phyloP scores from a whole-genome alignment of 495 filamentous ascomycete species.

The Aspergillus steynii region DNA sequence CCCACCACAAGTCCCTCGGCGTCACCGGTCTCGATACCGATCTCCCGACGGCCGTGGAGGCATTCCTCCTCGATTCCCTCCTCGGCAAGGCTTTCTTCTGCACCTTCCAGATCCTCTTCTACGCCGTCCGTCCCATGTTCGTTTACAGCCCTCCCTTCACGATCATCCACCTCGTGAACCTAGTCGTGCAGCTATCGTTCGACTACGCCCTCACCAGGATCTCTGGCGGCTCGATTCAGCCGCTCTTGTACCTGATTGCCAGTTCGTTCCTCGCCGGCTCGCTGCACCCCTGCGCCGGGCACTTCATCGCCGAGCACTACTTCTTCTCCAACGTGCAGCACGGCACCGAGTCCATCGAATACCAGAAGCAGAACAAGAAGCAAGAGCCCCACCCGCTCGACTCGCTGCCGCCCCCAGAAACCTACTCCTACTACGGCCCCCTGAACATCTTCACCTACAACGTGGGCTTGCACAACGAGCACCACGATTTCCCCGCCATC shows the following conservation, averaged over 20 bases:
- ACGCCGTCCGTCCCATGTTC: constrained; percentile 96
- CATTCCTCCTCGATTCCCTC: constrained; percentile 91
- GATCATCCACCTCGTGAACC: constrained; percentile 78
- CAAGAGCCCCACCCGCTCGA: constrained; percentile 41
- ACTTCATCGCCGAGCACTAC: constrained; percentile 99
- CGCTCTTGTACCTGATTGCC: constrained; percentile 75
- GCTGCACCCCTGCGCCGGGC: constrained; percentile 91
- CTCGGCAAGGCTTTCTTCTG: constrained; percentile 98
- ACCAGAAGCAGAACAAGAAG: constrained; percentile 33
- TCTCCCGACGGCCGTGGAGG: constrained; percentile 89
- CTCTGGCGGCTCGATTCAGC: constrained; percentile 53
- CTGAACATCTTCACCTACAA: constrained; percentile 95
- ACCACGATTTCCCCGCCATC: constrained; percentile 97
- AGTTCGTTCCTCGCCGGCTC: constrained; percentile 92
- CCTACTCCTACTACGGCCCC: constrained; percentile 93
- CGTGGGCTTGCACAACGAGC: constrained; percentile 96
- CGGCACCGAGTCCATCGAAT: constrained; percentile 56
- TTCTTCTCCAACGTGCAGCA: constrained; percentile 75
- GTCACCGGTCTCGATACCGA: constrained; percentile 96
- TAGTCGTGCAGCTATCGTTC: constrained; percentile 73
- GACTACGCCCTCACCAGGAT: constrained; percentile 65
- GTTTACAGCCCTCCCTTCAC: constrained; percentile 90
- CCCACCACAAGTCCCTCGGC: constrained; percentile 98
- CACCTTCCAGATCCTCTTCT: constrained; percentile 99
- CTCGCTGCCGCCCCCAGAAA: constrained; percentile 75